Percentiles rank a stretch among this genome's conserved stretches.
phyloP scores from a whole-genome alignment of 2,329 filamentous ascomycete species.

The Dichotomopilus funicola region DNA sequence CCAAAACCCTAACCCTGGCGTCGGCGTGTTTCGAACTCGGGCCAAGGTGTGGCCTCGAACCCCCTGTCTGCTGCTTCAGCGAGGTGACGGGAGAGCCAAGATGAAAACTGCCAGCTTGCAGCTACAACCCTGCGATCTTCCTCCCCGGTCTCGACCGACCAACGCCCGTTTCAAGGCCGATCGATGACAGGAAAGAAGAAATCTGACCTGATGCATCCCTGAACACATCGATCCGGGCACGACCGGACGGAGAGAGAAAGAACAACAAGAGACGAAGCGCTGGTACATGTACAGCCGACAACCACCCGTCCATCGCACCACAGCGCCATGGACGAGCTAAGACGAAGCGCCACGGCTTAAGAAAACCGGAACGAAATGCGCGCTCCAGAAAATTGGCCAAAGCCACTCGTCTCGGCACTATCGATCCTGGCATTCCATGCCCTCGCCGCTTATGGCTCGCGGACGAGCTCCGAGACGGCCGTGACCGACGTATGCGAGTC shows the following conservation, averaged over 20 bases:
- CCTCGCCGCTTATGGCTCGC: conserved; percentile 15
- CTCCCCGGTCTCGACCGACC: not conserved
- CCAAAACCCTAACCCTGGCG: conserved; percentile 8
- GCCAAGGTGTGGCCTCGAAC: not conserved
- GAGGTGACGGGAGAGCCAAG: not conserved
- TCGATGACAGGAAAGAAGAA: not conserved
- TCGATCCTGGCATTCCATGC: conserved; percentile 19
- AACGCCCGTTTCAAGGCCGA: conserved; percentile 1
- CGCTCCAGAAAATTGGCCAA: conserved; percentile 8
- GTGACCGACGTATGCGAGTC: conserved; percentile 41
- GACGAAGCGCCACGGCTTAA: conserved; percentile 13
- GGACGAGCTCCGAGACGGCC: conserved; percentile 8
- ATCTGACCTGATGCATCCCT: not conserved
- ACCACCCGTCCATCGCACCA: not conserved
- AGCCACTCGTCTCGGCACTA: conserved; percentile 16
- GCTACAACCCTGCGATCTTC: not conserved
- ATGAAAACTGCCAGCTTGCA: conserved; percentile 11
- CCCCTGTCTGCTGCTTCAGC: not conserved
- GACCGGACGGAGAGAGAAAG: not conserved
- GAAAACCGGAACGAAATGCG: conserved; percentile 15
- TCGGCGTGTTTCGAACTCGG: not conserved
- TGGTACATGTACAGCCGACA: not conserved
- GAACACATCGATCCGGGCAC: not conserved
- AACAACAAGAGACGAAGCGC: not conserved
- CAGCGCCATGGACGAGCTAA: conserved; percentile 17